A percentile compares a stretch with the other conserved stretches of the same genome.
Conservation (phyloP, 208 protist genomes). For the Crithidia bombi region DNA sequence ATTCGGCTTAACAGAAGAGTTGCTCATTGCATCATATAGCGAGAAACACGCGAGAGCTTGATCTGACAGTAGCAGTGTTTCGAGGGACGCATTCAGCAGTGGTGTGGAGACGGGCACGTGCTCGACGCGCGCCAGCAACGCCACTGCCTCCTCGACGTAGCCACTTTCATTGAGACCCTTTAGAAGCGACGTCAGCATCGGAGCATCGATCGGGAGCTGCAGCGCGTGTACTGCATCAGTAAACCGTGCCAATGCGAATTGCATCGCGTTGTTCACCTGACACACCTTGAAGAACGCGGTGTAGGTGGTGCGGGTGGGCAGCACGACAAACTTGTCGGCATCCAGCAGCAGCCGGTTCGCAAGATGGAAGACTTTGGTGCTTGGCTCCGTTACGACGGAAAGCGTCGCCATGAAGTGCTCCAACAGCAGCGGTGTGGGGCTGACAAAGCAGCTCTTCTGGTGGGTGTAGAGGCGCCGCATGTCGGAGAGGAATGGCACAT, state of each 20-base stretch:
- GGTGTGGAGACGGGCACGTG: conserved; percentile 73
- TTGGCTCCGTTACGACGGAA: conserved; percentile 36
- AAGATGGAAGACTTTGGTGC: conserved; percentile 57
- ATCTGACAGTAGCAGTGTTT: conserved; percentile 75
- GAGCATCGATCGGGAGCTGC: conserved; percentile 67
- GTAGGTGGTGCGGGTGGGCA: conserved; percentile 85
- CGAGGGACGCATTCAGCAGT: conserved; percentile 81
- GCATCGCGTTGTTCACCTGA: conserved; percentile 71
- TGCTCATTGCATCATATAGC: conserved; percentile 51
- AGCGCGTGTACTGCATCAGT: conserved; percentile 69
- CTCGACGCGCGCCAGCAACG: conserved; percentile 63
- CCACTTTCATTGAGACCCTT: conserved; percentile 79
- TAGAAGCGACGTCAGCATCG: conserved; percentile 78
- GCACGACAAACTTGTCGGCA: conserved; percentile 72
- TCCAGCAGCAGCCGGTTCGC: conserved; percentile 82
- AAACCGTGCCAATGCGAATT: conserved; percentile 69
- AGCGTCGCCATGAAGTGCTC: conserved; percentile 84
- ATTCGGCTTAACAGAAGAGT: conserved; percentile 37
- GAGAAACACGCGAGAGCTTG: conserved; percentile 80
- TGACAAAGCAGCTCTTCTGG: conserved; percentile 59
- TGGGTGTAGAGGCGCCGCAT: conserved; percentile 82
- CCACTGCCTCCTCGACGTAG: conserved; percentile 81
- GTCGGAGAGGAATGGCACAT: conserved; percentile 64
- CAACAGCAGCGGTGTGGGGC: conserved; percentile 69
- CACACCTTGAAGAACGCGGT: conserved; percentile 85